Conservation (phyloP, 805 yeast genomes). For the Kodamaea kaohsiungensis region DNA sequence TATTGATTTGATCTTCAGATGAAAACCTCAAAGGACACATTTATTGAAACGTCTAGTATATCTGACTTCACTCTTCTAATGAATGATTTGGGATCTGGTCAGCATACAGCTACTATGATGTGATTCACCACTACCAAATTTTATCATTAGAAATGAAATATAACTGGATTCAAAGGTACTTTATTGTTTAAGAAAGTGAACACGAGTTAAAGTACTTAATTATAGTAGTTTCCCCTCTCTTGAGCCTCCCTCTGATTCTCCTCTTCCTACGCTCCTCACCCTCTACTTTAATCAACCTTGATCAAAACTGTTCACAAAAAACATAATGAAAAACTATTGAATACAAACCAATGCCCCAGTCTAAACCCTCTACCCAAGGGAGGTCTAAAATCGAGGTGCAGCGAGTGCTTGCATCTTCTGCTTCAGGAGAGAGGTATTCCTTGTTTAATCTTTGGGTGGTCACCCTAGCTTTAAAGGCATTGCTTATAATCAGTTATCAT, state of each 20-base stretch:
- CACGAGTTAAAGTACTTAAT: too few species aligned
- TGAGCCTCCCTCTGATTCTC: too few species aligned
- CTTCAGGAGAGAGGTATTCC: neutral
- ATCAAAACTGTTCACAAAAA: neutral
- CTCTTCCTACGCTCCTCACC: neutral
- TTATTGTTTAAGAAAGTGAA: too few species aligned
- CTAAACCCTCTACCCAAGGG: neutral
- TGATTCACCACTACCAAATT: too few species aligned
- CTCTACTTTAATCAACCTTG: neutral
- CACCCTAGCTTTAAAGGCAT: conserved; percentile 33
- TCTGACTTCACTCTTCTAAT: too few species aligned
- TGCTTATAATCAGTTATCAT: conserved; percentile 63
- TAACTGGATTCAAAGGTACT: too few species aligned
- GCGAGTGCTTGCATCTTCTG: neutral
- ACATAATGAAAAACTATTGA: neutral
- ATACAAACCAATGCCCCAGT: neutral
- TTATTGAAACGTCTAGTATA: too few species aligned
- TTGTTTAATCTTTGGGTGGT: conserved; percentile 39
- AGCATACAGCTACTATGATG: too few species aligned
- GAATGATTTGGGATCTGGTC: too few species aligned
- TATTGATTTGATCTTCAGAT: too few species aligned
- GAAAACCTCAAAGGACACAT: too few species aligned
- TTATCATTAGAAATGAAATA: too few species aligned
- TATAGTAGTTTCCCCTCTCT: neutral
- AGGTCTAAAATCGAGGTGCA: neutral